phyloP scores from a whole-genome alignment of 345 rosid species.

The Microcos paniculata region DNA sequence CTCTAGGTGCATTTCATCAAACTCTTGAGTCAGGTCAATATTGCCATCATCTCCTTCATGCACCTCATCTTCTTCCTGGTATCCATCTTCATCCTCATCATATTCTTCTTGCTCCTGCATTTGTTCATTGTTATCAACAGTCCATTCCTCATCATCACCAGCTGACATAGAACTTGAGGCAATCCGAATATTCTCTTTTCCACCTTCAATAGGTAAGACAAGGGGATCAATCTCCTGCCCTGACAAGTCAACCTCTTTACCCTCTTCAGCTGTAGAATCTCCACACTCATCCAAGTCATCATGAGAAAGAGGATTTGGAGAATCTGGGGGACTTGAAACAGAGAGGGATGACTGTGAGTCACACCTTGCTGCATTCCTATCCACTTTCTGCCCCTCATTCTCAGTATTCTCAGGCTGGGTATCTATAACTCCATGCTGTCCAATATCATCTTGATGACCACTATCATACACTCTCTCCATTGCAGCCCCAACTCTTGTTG shows the following conservation, averaged over 20 bases:
- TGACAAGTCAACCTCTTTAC: constrained; percentile 37
- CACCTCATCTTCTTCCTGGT: constrained; percentile 77
- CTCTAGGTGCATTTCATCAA: constrained; percentile 58
- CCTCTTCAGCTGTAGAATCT: constrained; percentile 54
- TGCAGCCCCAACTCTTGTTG: constrained; percentile 42
- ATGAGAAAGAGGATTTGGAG: constrained; percentile 89
- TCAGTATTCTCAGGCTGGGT: constrained; percentile 28
- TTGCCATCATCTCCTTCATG: constrained; percentile 73
- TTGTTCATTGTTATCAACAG: constrained; percentile 53
- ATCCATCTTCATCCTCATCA: constrained; percentile 90
- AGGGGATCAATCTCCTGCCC: constrained; percentile 38
- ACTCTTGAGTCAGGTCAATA: constrained; percentile 48
- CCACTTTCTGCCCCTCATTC: constrained; percentile 43
- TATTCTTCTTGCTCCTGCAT: constrained; percentile 94
- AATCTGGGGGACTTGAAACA: constrained; percentile 89
- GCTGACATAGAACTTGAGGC: constrained; percentile 54
- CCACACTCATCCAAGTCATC: constrained; percentile 92
- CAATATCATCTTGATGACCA: constrained; percentile 46
- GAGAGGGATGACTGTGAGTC: constrained; percentile 96
- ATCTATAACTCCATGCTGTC: constrained; percentile 34
- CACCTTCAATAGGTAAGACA: constrained; percentile 39
- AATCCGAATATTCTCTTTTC: constrained; percentile 44
- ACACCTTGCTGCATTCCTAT: constrained; percentile 52
- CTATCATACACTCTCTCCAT: constrained; percentile 44
- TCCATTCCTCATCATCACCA: constrained; percentile 91